Evolutionary conservation across 768 basidiomycete genomes (phyloP), one percentile per base, ranked within the genome.

Genomic region (Hypholoma sublateritium): DNA sequence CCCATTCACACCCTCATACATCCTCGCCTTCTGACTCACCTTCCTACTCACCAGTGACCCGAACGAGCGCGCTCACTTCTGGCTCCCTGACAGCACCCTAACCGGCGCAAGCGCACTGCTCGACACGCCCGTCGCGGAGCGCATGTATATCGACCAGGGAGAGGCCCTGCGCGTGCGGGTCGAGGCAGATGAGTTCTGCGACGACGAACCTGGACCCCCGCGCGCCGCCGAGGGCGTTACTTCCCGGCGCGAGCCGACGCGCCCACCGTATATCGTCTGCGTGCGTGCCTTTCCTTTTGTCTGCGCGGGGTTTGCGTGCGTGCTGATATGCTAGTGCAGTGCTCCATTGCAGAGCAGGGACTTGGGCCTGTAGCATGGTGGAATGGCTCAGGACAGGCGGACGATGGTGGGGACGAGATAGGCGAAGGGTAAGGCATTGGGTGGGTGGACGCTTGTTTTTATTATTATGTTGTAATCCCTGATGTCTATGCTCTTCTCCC

Each of bases 161-260:
- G 91, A 91, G 62, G 77, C 88, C 19, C 72, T 93, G 2, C 88
- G 92, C 24, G 82, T 91, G 1, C 86, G 91, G 4, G 84, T 93
- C 4, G 91, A 93, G 65, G 77, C 79, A 3, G 92, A 92, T 63
- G 89, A 92, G 63, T 93, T 93, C 61, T 88, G 83, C 61, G 92
- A 94, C 61, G 89, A 91, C 61, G 91, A 93, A 58, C 91, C 91
- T 2, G 91, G 92, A 1, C 91, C 91, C 0, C 87, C 88, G 1
- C 90, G 87, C 65, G 86, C 85, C 43, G 71, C 78, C 0, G 89
- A 91, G 49, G 91, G 89, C 0, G 85, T 89, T 1, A 75, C 77
- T 48, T 75, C 83, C 2, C 61, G 58, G 59, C 77, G 61, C 42
- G 85, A 86, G 59, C 70, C 76, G 73, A 66, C 71, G 55, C 67